Percentiles rank a stretch among this genome's conserved stretches.
phyloP scores from a whole-genome alignment of 176 grass and related monocot genomes.

The Oryza glumipatula region DNA sequence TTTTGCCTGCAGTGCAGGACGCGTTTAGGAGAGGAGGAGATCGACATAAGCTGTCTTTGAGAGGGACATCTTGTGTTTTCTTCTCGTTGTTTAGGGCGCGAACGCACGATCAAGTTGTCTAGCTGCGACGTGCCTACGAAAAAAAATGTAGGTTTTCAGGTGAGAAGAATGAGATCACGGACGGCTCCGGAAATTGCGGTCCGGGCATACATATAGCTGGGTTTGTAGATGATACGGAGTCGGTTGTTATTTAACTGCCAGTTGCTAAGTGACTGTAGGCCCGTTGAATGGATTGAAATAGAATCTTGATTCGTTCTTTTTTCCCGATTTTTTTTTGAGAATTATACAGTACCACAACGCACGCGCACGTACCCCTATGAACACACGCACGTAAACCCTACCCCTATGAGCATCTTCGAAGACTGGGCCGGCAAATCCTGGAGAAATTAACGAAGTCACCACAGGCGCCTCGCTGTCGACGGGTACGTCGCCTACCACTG shows the following conservation, averaged over 20 bases:
- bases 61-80: slow-evolving; percentile 29
- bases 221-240: not conserved
- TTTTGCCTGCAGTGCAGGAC: not conserved
- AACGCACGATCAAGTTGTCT: not conserved
- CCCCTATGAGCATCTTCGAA: no score
- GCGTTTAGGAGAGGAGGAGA: not conserved
- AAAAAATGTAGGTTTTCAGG: slow-evolving; percentile 7
- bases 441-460: no score
- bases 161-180: slow-evolving; percentile 6
- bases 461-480: no score
- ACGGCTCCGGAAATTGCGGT: slow-evolving; percentile 38
- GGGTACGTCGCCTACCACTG: no score
- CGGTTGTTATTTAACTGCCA: slow-evolving; percentile 42
- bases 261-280: not conserved
- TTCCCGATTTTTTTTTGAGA: not conserved
- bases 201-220: no score
- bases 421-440: no score
- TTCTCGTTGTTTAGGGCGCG: slow-evolving; percentile 34
- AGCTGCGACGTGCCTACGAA: not conserved
- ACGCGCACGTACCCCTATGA: no score
- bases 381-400: no score
- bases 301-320: not conserved
- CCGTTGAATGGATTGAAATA: not conserved
- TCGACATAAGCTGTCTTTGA: slow-evolving; percentile 22
- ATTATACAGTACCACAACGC: no score